Conservation (phyloP, 768 basidiomycete genomes). For the Mrakia frigida region DNA sequence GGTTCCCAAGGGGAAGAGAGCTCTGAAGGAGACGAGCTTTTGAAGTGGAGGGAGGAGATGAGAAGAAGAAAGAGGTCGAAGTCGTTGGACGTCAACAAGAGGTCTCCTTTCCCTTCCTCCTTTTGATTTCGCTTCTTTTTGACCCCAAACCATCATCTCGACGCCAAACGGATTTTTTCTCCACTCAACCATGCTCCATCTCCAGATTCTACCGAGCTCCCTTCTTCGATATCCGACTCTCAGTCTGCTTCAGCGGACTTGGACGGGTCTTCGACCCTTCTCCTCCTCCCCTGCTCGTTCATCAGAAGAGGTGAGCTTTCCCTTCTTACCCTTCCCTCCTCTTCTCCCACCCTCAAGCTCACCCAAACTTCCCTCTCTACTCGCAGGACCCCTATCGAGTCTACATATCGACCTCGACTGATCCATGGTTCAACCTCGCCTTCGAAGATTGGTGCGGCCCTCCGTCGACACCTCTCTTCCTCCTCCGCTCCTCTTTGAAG, state of each 20-base stretch:
- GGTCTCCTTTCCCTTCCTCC: no score
- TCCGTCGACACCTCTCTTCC: background rate
- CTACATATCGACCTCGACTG: conserved; percentile 63
- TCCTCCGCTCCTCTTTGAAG: background rate
- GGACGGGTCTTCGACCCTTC: background rate
- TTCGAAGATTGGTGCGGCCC: conserved; percentile 76
- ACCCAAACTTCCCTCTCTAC: background rate
- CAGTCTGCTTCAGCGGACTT: background rate
- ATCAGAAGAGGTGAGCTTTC: background rate
- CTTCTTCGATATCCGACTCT: background rate
- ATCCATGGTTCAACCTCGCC: conserved; percentile 84
- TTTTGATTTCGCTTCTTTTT: no score
- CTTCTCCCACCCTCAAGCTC: background rate
- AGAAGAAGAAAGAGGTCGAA: no score
- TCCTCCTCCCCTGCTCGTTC: background rate
- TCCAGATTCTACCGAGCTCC: background rate
- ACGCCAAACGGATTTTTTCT: no score
- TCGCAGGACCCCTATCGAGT: conserved; percentile 35
- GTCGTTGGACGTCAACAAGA: no score
- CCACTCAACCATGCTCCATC: background rate
- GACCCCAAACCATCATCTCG: no score
- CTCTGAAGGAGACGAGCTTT: no score
- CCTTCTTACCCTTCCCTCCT: background rate
- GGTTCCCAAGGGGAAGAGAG: no score
- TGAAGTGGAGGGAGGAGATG: no score